Conservation (phyloP, 768 basidiomycete genomes). For the Tremella yokohamensis region DNA sequence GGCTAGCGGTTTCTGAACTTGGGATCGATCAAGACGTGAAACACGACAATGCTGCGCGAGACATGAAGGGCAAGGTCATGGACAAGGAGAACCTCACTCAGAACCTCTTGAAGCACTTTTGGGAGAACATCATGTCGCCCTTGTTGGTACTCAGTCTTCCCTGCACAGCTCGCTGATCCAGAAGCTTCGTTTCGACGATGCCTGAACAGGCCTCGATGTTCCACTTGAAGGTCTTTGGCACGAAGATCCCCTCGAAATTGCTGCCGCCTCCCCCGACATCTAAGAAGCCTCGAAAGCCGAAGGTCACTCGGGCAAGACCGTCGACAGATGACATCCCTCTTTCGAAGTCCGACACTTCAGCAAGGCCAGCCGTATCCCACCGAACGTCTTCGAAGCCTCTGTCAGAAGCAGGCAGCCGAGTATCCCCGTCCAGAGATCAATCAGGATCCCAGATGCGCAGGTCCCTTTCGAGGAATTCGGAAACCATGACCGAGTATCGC, state of each 20-base stretch:
- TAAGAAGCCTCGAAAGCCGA: conserved; percentile 38
- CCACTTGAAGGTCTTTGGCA: conserved; percentile 42
- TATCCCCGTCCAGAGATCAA: neutral
- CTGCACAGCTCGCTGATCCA: neutral
- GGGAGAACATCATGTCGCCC: conserved; percentile 28
- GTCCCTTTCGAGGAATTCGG: conserved; percentile 5
- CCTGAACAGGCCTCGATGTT: conserved; percentile 29
- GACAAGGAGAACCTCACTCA: conserved; percentile 18
- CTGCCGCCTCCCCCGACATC: conserved; percentile 13
- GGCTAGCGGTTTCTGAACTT: conserved; percentile 42
- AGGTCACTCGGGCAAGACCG: conserved; percentile 28
- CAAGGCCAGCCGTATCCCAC: neutral
- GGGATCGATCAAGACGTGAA: conserved; percentile 10
- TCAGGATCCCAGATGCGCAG: conserved; percentile 5
- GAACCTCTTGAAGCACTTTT: conserved; percentile 30
- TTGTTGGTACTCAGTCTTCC: conserved; percentile 21
- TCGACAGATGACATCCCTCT: conserved; percentile 15
- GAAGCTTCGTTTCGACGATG: conserved; percentile 31
- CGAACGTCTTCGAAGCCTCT: neutral
- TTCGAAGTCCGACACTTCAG: neutral
- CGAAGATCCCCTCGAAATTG: conserved; percentile 23
- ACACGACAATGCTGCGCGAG: neutral
- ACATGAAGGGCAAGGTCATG: conserved; percentile 17
- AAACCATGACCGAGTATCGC: conserved; percentile 2
- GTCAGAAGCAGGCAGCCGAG: neutral